Conservation (phyloP, 352 stramenopile species). For the Globisporangium radiosum region DNA sequence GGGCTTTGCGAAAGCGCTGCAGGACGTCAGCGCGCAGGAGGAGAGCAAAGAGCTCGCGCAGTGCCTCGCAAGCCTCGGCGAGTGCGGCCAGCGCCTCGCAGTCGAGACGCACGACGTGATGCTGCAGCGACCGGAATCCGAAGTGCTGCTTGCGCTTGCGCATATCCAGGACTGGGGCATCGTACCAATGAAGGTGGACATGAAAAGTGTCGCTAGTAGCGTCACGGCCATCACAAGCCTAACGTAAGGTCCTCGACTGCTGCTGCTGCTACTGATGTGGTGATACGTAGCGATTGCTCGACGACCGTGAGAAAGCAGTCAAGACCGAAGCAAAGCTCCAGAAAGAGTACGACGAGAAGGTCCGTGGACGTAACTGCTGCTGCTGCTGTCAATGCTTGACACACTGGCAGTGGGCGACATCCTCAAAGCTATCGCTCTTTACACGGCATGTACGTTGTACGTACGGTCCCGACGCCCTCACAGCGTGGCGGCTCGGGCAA, state of each 20-base stretch:
- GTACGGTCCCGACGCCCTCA: neutral
- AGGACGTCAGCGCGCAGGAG: slow-evolving; percentile 65
- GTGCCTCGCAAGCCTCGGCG: slow-evolving; percentile 42
- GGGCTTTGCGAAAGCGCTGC: slow-evolving; percentile 43
- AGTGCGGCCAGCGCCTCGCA: slow-evolving; percentile 41
- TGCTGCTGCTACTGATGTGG: neutral
- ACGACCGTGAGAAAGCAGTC: slow-evolving; percentile 75
- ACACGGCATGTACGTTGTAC: neutral
- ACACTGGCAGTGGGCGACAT: neutral
- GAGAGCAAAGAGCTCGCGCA: slow-evolving; percentile 33
- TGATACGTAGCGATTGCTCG: slow-evolving; percentile 44
- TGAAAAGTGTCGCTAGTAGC: neutral
- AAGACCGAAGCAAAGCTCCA: slow-evolving; percentile 76
- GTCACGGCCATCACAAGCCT: too few relatives aligned
- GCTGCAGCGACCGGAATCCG: slow-evolving; percentile 55
- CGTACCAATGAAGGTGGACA: slow-evolving; percentile 65
- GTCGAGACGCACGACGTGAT: slow-evolving; percentile 73
- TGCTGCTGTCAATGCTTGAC: slow-evolving; percentile 23
- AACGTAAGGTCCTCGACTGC: neutral
- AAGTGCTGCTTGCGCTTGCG: slow-evolving; percentile 61
- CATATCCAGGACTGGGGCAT: slow-evolving; percentile 83
- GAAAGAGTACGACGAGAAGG: slow-evolving; percentile 63
- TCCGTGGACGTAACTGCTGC: neutral
- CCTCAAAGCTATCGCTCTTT: too few relatives aligned
- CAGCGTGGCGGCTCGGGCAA: slow-evolving; percentile 40